phyloP scores from a whole-genome alignment of 1,284 basidiomycete genomes.

The Takashimella tepidaria region DNA sequence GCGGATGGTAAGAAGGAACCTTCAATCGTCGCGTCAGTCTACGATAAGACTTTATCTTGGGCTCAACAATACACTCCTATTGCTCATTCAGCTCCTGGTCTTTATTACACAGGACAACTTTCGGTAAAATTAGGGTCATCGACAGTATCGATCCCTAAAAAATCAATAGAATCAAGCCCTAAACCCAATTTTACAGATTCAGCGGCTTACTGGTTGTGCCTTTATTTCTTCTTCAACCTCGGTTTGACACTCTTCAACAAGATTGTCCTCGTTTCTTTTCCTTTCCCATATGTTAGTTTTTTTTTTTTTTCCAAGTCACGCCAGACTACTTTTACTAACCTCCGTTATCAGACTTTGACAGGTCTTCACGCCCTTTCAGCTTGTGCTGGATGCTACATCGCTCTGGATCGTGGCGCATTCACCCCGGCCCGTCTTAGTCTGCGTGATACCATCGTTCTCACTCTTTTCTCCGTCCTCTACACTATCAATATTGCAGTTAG shows the following conservation, averaged over 20 bases:
- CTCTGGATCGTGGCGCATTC: constrained; percentile 60
- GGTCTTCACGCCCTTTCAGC: constrained; percentile 80
- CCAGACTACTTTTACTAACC: too few species aligned
- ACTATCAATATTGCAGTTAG: constrained; percentile 88
- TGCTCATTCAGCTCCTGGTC: neutral
- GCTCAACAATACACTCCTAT: neutral
- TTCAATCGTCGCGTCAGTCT: neutral
- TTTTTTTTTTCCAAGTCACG: too few species aligned
- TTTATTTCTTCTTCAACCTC: constrained; percentile 87
- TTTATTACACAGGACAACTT: neutral
- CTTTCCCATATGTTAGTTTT: constrained; percentile 68
- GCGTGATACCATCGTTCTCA: constrained; percentile 60
- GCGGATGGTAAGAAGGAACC: constrained; percentile 7
- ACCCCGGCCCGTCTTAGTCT: constrained; percentile 56
- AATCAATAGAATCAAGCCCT: too few species aligned
- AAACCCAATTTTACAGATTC: constrained; percentile 26
- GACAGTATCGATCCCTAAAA: neutral
- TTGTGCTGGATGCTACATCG: constrained; percentile 67
- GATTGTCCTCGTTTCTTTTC: constrained; percentile 76
- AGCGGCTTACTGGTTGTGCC: constrained; percentile 58
- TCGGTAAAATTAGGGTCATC: neutral
- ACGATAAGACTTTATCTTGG: neutral
- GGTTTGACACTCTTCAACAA: constrained; percentile 90
- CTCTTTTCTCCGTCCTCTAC: constrained; percentile 78
- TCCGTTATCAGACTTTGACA: constrained; percentile 68